phyloP scores from a whole-genome alignment of 2,329 filamentous ascomycete genomes.

The Aureobasidium subglaciale region DNA sequence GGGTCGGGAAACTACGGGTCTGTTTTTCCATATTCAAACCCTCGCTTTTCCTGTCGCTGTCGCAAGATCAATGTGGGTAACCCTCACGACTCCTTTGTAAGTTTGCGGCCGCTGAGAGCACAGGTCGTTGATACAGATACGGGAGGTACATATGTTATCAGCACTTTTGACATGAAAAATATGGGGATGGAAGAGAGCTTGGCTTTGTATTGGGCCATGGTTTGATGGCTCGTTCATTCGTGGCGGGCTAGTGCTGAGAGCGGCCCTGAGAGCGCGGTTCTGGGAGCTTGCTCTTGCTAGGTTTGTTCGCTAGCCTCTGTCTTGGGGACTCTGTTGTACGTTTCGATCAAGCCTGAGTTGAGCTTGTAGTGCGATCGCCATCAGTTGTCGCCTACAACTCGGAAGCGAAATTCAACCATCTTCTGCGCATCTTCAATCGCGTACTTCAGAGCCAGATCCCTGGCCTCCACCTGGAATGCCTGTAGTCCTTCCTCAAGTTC shows the following conservation, averaged over 20 bases:
- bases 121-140: slow-evolving; percentile 11
- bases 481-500: neutral
- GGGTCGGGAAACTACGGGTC: neutral
- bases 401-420: neutral
- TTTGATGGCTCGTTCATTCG: too few relatives aligned
- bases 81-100: neutral
- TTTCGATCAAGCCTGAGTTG: too few relatives aligned
- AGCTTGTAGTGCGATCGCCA: too few relatives aligned
- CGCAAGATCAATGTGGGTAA: neutral
- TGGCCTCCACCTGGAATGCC: neutral
- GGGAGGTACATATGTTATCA: slow-evolving; percentile 11
- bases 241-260: too few relatives aligned
- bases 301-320: too few relatives aligned
- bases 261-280: too few relatives aligned
- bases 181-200: too few relatives aligned
- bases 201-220: neutral
- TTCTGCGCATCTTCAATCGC: neutral
- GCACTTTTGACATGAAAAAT: too few relatives aligned
- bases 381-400: too few relatives aligned
- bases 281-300: too few relatives aligned
- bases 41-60: neutral
- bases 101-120: slow-evolving; percentile 7
- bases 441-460: neutral
- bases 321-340: too few relatives aligned
- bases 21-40: neutral